Evolutionary conservation across 768 basidiomycete genomes (phyloP).

Genomic region (Psilocybe cyanescens): DNA sequence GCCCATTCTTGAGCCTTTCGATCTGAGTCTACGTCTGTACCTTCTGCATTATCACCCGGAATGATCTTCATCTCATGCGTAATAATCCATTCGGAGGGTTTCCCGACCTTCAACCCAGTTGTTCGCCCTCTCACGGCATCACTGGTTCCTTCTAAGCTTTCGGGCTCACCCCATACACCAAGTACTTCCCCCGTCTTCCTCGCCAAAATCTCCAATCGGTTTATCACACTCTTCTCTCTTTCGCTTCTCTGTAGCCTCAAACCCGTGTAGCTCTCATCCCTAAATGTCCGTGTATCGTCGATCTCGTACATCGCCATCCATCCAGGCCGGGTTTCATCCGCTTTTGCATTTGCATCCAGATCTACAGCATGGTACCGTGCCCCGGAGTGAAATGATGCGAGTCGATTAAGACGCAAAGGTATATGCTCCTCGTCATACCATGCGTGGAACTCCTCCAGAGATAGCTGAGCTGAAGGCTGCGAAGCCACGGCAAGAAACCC

Average conservation of each 20-base stretch:
- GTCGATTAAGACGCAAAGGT: slow-evolving; percentile 49
- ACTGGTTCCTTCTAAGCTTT: background rate
- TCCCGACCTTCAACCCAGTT: slow-evolving; percentile 18
- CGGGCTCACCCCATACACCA: slow-evolving; percentile 11
- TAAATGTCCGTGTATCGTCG: slow-evolving; percentile 42
- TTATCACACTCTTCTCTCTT: slow-evolving; percentile 45
- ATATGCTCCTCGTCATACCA: slow-evolving; percentile 65
- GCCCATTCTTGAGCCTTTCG: slow-evolving; percentile 26
- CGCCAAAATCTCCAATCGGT: slow-evolving; percentile 45
- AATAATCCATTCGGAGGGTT: slow-evolving; percentile 13
- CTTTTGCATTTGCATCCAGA: background rate
- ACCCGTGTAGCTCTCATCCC: slow-evolving; percentile 45
- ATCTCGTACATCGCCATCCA: slow-evolving; percentile 59
- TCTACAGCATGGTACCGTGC: slow-evolving; percentile 48
- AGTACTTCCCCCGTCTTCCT: slow-evolving; percentile 37
- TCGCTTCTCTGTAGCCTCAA: slow-evolving; percentile 47
- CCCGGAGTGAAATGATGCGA: slow-evolving; percentile 50
- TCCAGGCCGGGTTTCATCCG: slow-evolving; percentile 25
- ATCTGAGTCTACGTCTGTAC: background rate
- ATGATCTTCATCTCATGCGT: slow-evolving; percentile 14
- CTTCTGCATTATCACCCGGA: background rate
- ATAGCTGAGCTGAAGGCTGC: slow-evolving; percentile 44
- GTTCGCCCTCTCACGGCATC: background rate
- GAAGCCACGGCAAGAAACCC: slow-evolving; percentile 55
- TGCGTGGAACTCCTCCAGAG: slow-evolving; percentile 53